Percentiles rank a stretch among this genome's conserved stretches.
Evolutionary conservation across 768 basidiomycete species (phyloP).

Genomic region (Paxillus involutus): DNA sequence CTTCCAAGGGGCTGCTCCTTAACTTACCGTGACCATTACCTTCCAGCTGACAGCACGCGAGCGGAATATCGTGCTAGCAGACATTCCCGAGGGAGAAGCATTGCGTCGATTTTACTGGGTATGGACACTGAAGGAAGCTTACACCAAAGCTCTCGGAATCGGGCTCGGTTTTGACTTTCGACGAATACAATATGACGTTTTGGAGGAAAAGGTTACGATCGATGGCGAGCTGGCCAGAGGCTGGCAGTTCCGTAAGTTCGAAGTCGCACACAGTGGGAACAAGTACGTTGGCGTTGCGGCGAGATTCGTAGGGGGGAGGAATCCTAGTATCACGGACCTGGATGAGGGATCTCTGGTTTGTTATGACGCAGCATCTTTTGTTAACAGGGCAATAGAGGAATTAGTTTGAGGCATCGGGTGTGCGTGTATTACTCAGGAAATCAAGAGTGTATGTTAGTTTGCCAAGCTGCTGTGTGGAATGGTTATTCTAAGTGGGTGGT

Average conservation of each 20-base stretch:
- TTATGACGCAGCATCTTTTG: constrained; percentile 49
- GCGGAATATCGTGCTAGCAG: constrained; percentile 31
- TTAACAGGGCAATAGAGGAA: constrained; percentile 45
- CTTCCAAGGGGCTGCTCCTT: neutral
- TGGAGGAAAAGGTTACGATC: constrained; percentile 49
- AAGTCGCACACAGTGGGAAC: constrained; percentile 45
- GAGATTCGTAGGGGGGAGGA: constrained; percentile 49
- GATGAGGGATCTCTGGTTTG: constrained; percentile 42
- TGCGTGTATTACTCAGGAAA: constrained; percentile 9
- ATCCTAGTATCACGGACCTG: constrained; percentile 31
- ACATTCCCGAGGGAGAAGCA: constrained; percentile 47
- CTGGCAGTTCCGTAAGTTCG: constrained; percentile 71
- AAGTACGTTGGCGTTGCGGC: constrained; percentile 70
- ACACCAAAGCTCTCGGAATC: constrained; percentile 83
- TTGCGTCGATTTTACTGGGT: constrained; percentile 74
- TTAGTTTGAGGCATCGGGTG: constrained; percentile 28
- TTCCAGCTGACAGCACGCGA: constrained; percentile 43
- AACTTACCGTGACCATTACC: constrained; percentile 17
- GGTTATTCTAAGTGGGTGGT: neutral
- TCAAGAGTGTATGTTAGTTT: constrained; percentile 13
- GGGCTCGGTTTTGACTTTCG: constrained; percentile 83
- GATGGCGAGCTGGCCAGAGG: constrained; percentile 57
- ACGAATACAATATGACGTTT: constrained; percentile 69
- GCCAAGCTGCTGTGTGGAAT: neutral
- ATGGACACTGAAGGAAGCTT: constrained; percentile 92